Base-by-base conservation (phyloP, 768 basidiomycete genomes). In the Heimioporus sp. region DNA sequence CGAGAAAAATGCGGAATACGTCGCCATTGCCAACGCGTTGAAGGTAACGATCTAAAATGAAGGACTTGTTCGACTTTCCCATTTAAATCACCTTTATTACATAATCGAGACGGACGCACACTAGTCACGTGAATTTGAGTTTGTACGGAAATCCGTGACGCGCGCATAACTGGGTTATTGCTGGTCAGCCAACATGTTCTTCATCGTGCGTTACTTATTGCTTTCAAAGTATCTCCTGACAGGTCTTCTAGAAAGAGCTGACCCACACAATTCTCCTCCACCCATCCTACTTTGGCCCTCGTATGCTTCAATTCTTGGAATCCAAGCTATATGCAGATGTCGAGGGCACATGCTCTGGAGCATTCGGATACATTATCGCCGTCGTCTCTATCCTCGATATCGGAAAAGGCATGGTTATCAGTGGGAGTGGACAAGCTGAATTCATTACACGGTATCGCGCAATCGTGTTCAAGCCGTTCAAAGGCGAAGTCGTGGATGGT, bases 381-480 rank as follows among this genome's bases (percentile, higher is more conserved):
- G 91, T 95, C 43, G 87, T 93, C 31, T 90, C 87, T 19, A 92
- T 96, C 60, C 76, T 90, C 45, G 91, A 95, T 63, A 92, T 94
- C 49, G 93, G 92, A 32, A 88, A 91, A 70, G 95, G 94, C 10
- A 90, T 92, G 80, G 89, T 98, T 13, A 74, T 96, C 42, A 83
- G 87, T 49, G 92, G 92, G 9, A 93, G 87, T 32, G 96, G 94
- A 1, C 92, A 96, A 72, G 97, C 97, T 5, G 92, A 98, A 73
- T 99, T 99, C 70, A 80, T 92, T 57, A 92, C 93, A 19, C 79
- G 88, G 49, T 99, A 98, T 72, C 85, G 89, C 24, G 97, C 97
- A 7, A 93, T 99, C 58, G 96, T 99, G 17, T 98, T 97, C 81
- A 95, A 98, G 71, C 97, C 97, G n/a, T 98, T 98, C 80, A 97